Evolutionary conservation across 345 rosid species (phyloP), one percentile per base, ranked within the genome.

Genomic region (Populus deltoides): DNA sequence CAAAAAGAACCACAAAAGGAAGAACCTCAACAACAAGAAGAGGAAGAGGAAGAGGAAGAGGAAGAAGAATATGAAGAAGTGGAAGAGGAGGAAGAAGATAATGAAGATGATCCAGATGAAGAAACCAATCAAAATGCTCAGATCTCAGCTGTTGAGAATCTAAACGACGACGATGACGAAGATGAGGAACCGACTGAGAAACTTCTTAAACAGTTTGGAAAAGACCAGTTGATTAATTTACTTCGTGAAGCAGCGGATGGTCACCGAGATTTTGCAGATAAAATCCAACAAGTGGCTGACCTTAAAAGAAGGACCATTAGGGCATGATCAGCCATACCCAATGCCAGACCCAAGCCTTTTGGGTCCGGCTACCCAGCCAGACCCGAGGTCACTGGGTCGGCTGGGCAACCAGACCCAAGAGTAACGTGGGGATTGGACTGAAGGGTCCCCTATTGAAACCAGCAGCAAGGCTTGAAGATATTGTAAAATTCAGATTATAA

Each of bases 391-490:
- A 27, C 27, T 27, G 27, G 27, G 27, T 27, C 27, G 27, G 27
- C 27, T 27, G 27, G 27, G 27, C 27, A 27, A 27, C 27, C 27
- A 27, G 27, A 27, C 27, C 27, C 27, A 27, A 27, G 27, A 27
- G 27, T 27, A 27, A 27, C 27, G 27, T 27, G 27, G 27, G 97
- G 90, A 96, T 96, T 96, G 99, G 99, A 96, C 99, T 96, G 99
- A 96, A 96, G 99, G 99, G 99, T 91, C 99, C 98, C 99, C 99
- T 93, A 72, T 92, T 92, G 90, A 89, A 88, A 86, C 93, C 97
- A 89, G 88, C 87, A 87, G 88, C 87, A 86, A 89, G 90, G 87
- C 89, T 84, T 78, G 98, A 81, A 41, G 98, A 88, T 79, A 93
- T 90, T 6, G 92, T 90, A 90, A 93, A 96, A 85, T 92, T 92